These are phyloP conservation scores for Vitis riparia DNA, from an alignment of 164 flowering plant genomes.

Conservation along the genomic window DNA sequence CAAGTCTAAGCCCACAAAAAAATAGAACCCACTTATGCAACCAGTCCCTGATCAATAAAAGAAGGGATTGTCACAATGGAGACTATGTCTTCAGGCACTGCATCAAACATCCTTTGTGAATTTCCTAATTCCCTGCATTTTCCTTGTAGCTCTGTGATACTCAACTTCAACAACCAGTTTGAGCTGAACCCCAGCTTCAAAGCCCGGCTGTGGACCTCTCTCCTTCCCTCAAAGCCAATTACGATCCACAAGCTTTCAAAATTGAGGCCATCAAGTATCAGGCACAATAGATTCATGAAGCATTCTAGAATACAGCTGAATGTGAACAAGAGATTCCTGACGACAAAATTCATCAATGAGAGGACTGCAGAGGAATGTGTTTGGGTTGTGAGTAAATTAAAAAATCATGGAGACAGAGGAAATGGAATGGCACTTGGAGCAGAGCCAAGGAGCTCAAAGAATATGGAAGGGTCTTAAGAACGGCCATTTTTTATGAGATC, in stretches of 20 bases:
- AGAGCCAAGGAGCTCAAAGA: conserved; percentile 35
- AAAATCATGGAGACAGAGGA: conserved; percentile 32
- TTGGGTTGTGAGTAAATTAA: conserved; percentile 19
- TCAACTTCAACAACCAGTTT: conserved; percentile 21
- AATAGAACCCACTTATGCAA: conserved; percentile 18
- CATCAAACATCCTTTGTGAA: conserved; percentile 24
- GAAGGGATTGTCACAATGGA: conserved; percentile 28
- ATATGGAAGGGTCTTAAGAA: conserved; percentile 28
- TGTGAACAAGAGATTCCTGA: conserved; percentile 21
- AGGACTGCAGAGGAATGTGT: conserved; percentile 36
- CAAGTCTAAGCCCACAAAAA: conserved; percentile 6
- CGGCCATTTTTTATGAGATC: conserved; percentile 20
- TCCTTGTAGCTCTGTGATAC: conserved; percentile 33
- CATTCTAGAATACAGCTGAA: conserved; percentile 24
- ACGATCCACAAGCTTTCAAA: conserved; percentile 28
- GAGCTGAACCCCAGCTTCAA: conserved; percentile 28
- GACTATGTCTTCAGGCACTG: conserved; percentile 33
- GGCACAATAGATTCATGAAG: conserved; percentile 12
- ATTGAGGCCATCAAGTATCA: conserved; percentile 23
- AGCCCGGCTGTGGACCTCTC: conserved; percentile 30
- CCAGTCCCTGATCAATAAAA: conserved; percentile 24
- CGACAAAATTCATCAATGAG: conserved; percentile 30
- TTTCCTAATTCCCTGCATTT: conserved; percentile 31
- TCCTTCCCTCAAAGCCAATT: conserved; percentile 25
- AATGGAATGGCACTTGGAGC: conserved; percentile 24